A percentile compares a stretch with the other conserved stretches of the same genome.
Conservation (phyloP, 2,329 filamentous ascomycete species). For the Colletotrichum spinosum region DNA sequence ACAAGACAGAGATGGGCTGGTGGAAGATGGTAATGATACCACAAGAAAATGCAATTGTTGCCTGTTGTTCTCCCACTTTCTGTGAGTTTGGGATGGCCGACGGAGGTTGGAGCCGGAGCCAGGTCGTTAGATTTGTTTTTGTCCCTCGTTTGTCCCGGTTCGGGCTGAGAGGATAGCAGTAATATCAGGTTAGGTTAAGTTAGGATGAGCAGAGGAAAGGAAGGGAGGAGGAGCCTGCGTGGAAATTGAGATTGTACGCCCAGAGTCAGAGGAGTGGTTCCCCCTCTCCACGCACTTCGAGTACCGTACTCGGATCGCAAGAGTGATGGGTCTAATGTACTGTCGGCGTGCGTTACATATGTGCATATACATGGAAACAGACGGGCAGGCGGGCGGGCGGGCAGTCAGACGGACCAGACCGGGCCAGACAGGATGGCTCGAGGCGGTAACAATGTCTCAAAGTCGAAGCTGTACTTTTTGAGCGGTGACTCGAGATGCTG, state of each 20-base stretch:
- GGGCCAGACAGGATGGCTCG: constrained; percentile 10
- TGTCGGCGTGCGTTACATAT: no score
- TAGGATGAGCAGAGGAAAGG: constrained; percentile 21
- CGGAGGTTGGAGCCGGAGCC: not conserved
- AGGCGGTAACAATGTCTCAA: constrained; percentile 39
- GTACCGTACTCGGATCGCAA: not conserved
- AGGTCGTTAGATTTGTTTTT: constrained; percentile 14
- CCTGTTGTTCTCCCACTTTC: constrained; percentile 2
- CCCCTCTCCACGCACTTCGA: not conserved
- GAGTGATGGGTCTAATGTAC: no score
- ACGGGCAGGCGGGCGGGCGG: constrained; percentile 4
- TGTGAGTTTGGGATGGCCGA: not conserved
- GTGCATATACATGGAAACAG: not conserved
- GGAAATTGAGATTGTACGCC: constrained; percentile 34
- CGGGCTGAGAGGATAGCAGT: constrained; percentile 19
- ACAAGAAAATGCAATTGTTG: not conserved
- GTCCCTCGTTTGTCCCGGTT: not conserved
- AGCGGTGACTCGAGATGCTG: constrained; percentile 36
- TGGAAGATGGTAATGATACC: no score
- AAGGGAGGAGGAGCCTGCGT: constrained; percentile 19
- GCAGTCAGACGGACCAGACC: constrained; percentile 5
- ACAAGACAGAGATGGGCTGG: no score
- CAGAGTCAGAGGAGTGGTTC: constrained; percentile 11
- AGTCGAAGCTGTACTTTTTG: constrained; percentile 17
- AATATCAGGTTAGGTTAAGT: constrained; percentile 22